These are phyloP conservation scores for Gossypium trilobum DNA, from an alignment of 441 rosid genomes.

Conservation along the genomic window DNA sequence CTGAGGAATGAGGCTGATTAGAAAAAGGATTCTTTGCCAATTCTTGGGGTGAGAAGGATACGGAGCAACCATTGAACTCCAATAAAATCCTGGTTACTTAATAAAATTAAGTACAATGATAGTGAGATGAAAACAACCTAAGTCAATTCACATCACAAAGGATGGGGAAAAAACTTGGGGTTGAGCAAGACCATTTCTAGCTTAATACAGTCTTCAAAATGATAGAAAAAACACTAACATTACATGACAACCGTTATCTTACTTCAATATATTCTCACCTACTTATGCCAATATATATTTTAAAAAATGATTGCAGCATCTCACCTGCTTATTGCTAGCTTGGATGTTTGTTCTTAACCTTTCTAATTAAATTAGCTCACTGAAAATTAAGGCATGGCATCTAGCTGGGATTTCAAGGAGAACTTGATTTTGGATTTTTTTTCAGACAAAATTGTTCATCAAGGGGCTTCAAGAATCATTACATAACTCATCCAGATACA, in stretches of 20 bases:
- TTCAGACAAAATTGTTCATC: not conserved
- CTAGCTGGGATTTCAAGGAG: not conserved
- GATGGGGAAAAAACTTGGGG: too few relatives aligned
- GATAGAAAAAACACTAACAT: not conserved
- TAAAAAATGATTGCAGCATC: not conserved
- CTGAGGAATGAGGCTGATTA: too few relatives aligned
- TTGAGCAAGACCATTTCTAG: not conserved
- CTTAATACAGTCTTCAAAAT: not conserved
- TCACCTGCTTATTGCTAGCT: not conserved
- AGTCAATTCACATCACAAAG: not conserved
- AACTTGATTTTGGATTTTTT: not conserved
- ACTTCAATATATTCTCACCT: not conserved
- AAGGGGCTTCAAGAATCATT: not conserved
- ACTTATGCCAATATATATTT: not conserved
- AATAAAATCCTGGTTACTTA: too few relatives aligned
- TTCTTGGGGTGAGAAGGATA: too few relatives aligned
- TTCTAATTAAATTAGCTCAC: not conserved
- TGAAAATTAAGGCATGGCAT: not conserved
- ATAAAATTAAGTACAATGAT: too few relatives aligned
- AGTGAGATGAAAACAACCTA: not conserved
- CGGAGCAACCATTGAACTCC: too few relatives aligned
- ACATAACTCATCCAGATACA: not conserved
- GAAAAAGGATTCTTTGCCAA: too few relatives aligned
- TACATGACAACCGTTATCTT: not conserved
- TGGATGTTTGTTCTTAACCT: not conserved